Evolutionary conservation across 2,329 filamentous ascomycete species (phyloP).

Genomic region (Pseudocercospora ulei): DNA sequence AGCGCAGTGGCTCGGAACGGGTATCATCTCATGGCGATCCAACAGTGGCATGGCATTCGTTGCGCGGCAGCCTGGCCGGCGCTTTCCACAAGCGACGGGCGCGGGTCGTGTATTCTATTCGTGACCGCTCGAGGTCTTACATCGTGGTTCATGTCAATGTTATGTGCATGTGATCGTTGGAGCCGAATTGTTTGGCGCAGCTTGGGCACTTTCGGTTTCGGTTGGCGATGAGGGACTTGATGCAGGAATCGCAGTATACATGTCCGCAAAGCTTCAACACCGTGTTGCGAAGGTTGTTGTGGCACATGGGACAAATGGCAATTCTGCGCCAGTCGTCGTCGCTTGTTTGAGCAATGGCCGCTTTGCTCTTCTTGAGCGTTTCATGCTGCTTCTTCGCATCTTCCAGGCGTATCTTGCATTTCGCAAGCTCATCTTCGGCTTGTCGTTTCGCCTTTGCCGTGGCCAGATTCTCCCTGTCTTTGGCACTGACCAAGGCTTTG

Average conservation of each 20-base stretch:
- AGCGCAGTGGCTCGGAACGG: neutral
- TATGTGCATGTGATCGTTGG: conserved; percentile 69
- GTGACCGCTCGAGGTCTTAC: neutral
- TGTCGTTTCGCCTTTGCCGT: conserved; percentile 54
- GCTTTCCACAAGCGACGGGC: neutral
- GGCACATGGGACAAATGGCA: conserved; percentile 84
- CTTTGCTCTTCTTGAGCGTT: conserved; percentile 73
- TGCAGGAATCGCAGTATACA: conserved; percentile 82
- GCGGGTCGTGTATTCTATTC: neutral
- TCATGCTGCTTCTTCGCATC: conserved; percentile 75
- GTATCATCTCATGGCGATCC: conserved; percentile 1
- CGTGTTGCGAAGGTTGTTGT: conserved; percentile 87
- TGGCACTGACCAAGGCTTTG: conserved; percentile 61
- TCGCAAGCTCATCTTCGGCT: conserved; percentile 64
- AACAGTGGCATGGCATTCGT: too few relatives aligned
- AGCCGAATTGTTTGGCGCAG: conserved; percentile 85
- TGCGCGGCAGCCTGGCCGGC: too few relatives aligned
- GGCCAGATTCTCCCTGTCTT: conserved; percentile 58
- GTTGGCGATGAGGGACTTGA: conserved; percentile 79
- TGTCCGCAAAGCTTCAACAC: conserved; percentile 90
- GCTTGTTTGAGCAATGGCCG: conserved; percentile 55
- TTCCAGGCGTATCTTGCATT: conserved; percentile 65
- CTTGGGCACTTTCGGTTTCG: conserved; percentile 91
- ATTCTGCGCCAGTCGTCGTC: conserved; percentile 75
- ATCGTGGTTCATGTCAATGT: conserved; percentile 26